Base-by-base conservation (phyloP, 371 early-diverging fungal species). In the Mortierella sp. region DNA sequence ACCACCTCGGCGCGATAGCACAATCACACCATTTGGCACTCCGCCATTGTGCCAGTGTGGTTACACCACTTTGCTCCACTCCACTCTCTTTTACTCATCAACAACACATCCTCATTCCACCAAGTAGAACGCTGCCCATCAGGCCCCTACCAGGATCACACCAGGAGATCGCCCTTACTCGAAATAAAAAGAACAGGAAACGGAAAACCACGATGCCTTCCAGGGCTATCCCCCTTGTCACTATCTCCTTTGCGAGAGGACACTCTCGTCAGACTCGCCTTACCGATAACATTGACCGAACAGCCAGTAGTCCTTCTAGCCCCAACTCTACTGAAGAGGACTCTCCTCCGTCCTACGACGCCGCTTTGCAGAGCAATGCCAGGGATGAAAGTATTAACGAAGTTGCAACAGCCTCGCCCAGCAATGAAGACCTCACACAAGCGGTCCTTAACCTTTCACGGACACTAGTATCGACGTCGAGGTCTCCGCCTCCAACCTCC, bases 151-250 rank as follows among this genome's bases (percentile, higher is more conserved):
- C n/a, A n/a, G n/a, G n/a, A n/a, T n/a, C n/a, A n/a, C n/a, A n/a
- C n/a, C n/a, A n/a, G n/a, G n/a, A n/a, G n/a, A n/a, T n/a, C n/a
- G n/a, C n/a, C n/a, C n/a, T n/a, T n/a, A n/a, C n/a, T n/a, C n/a
- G n/a, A n/a, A 19, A 9, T 7, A 56, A 39, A 46, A 58, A 23
- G 31, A 10, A 43, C 19, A 21, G 19, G 12, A 47, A 46, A 34
- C 34, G 10, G 3, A 28, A n/a, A 23, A 28, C 18, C 23, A 45
- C 16, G 34, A 73, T 73, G 73, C 68, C 73, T 13, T 60, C 74
- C 23, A 63, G 58, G n/a, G 68, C 74, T 21, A 68, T 73, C 30
- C 74, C 74, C 9, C 58, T 73, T n/a, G 74, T 73, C 38, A 68
- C 64, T 9, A 58, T 73, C 54, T 73, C 74, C 1, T 58, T 73